Conservation (phyloP, 1,139 yeast species). For the Nadsonia commutata region DNA sequence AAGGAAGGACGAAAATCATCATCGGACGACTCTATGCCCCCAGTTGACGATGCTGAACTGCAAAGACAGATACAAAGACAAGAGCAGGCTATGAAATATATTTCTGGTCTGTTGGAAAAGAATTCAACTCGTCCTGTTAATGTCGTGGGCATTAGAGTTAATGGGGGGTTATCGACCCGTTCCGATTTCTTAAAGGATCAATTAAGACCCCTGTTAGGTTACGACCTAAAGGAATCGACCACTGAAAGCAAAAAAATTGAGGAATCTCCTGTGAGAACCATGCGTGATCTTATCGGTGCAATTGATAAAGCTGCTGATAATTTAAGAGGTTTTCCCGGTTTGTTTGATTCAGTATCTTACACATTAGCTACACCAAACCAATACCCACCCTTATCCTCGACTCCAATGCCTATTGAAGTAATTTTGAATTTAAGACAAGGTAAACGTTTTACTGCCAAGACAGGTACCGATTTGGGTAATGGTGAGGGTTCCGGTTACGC, state of each 20-base stretch:
- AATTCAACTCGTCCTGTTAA: background rate
- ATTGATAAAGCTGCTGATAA: background rate
- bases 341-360: background rate
- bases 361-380: background rate
- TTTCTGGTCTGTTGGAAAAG: background rate
- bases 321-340: background rate
- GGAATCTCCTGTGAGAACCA: background rate
- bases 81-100: background rate
- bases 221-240: background rate
- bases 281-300: background rate
- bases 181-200: background rate
- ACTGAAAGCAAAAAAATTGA: background rate
- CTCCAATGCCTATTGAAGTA: conserved; percentile 12
- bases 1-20: background rate
- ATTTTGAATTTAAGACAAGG: conserved; percentile 14
- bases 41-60: background rate
- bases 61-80: background rate
- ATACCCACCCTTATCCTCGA: conserved; percentile 1
- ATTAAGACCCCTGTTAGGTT: background rate
- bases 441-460: conserved; percentile 49
- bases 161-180: background rate
- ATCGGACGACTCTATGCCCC: background rate
- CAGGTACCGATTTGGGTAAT: conserved; percentile 91
- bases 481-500: conserved; percentile 92
- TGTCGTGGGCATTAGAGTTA: background rate